phyloP scores from a whole-genome alignment of 176 grass and related monocot species.

The Eremochloa ophiuroides region DNA sequence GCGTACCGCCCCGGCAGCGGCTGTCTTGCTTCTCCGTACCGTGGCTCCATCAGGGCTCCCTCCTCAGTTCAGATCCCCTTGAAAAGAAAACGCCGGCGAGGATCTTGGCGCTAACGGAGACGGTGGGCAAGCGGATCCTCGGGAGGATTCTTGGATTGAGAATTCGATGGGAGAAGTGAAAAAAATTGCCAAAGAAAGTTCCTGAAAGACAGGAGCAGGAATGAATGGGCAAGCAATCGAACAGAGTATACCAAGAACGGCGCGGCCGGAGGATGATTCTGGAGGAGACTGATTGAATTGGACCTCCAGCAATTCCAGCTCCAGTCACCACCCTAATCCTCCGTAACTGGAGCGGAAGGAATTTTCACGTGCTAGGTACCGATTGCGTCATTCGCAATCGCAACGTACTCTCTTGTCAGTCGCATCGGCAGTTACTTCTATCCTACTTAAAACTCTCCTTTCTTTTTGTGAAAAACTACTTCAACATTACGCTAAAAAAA shows the following conservation, averaged over 20 bases:
- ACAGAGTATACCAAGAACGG: not conserved
- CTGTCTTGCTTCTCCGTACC: not conserved
- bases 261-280: not conserved
- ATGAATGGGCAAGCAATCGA: not conserved
- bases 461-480: not conserved
- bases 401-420: not conserved
- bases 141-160: not conserved
- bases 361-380: not conserved
- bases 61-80: conserved; percentile 4
- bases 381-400: not conserved
- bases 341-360: not conserved
- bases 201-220: not conserved
- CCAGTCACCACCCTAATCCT: not conserved
- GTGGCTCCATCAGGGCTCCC: conserved; percentile 7
- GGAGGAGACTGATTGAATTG: not conserved
- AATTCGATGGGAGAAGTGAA: not conserved
- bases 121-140: not conserved
- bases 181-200: not conserved
- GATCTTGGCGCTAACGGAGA: not conserved
- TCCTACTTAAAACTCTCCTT: not conserved
- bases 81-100: not conserved
- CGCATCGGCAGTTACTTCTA: not conserved
- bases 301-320: not conserved
- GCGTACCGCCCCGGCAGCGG: conserved; percentile 35
- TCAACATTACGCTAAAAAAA: no score